A percentile compares a stretch with the other conserved stretches of the same genome.
Evolutionary conservation across 164 flowering plant genomes (phyloP).

Genomic region (Paratinospora sagittata): DNA sequence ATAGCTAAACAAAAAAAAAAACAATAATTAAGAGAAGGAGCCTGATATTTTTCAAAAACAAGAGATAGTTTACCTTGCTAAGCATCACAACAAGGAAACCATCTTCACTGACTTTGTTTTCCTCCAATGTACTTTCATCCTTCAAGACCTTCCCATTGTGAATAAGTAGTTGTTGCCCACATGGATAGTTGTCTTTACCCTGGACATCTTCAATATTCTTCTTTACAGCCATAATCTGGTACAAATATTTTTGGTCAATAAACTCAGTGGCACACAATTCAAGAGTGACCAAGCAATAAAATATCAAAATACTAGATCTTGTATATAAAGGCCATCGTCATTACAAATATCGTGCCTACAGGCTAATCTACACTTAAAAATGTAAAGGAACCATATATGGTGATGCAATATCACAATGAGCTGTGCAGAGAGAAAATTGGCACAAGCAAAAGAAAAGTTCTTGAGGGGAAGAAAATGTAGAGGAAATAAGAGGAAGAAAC

Average conservation of each 20-base stretch:
- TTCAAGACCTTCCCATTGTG: slow-evolving; percentile 98
- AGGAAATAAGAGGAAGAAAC: too few relatives aligned
- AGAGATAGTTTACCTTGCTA: slow-evolving; percentile 62
- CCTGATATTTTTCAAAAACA: neutral
- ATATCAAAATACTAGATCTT: too few relatives aligned
- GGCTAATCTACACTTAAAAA: too few relatives aligned
- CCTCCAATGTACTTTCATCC: slow-evolving; percentile 87
- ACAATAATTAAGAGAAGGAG: too few relatives aligned
- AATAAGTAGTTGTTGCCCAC: slow-evolving; percentile 90
- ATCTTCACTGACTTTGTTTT: slow-evolving; percentile 88
- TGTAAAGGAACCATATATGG: too few relatives aligned
- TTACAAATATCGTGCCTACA: too few relatives aligned
- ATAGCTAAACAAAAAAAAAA: neutral
- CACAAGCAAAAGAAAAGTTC: too few relatives aligned
- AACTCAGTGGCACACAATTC: neutral
- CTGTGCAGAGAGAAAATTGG: too few relatives aligned
- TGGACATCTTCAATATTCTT: slow-evolving; percentile 88
- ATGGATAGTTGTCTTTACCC: slow-evolving; percentile 93
- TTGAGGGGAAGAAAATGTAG: too few relatives aligned
- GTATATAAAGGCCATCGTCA: too few relatives aligned
- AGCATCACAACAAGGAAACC: slow-evolving; percentile 99
- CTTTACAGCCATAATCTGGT: slow-evolving; percentile 87
- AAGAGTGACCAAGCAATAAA: neutral
- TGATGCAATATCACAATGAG: too few relatives aligned
- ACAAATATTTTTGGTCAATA: neutral